Evolutionary conservation across 2,329 filamentous ascomycete genomes (phyloP), one percentile per base, ranked within the genome.

Genomic region (Penicillium fuscoglaucum): DNA sequence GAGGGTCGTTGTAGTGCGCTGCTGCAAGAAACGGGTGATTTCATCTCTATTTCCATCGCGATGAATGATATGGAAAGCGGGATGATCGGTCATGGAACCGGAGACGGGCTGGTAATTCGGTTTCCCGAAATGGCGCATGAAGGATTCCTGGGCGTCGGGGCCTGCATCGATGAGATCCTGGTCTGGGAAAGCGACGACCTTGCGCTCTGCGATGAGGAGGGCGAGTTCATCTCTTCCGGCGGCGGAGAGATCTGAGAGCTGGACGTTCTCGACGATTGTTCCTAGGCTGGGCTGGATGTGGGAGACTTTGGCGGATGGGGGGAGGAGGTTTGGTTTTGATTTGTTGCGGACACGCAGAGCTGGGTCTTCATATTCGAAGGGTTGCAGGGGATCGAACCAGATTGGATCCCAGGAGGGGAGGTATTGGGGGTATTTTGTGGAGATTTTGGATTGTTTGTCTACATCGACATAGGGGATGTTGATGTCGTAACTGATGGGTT

Each of bases 151-250:
- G 13, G 66, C 68, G 5, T 71, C 73, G 4, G 77, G 78, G 8
- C 78, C 77, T 19, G 74, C 74, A 58, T 79, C 74, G 28, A 80
- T 76, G 48, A 82, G 74, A 56, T 83, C 79, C 58, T 83, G 79
- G 35, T 81, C 74, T n/a, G 79, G 79, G 70, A 83, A 82, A 35
- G 80, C 79, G 13, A 80, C 74, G 17, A 82, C 78, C 52, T 80
- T 80, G 60, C 89, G 85, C 76, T 91, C 83, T 12, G 90, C 87
- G 12, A 92, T 88, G 62, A 89, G 86, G 24, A 88, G 84, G 1
- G 80, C 81, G 12, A 83, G 77, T 63, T 83, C 81, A 56, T 83
- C 80, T 54, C 81, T 81, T 46, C 78, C 78, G 7, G 76, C 70
- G 43, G 79, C 74, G 1, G 76, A 77, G 8, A 83, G 75, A 40